phyloP scores from a whole-genome alignment of 768 basidiomycete species.

The Lepiota brunneoincarnata region DNA sequence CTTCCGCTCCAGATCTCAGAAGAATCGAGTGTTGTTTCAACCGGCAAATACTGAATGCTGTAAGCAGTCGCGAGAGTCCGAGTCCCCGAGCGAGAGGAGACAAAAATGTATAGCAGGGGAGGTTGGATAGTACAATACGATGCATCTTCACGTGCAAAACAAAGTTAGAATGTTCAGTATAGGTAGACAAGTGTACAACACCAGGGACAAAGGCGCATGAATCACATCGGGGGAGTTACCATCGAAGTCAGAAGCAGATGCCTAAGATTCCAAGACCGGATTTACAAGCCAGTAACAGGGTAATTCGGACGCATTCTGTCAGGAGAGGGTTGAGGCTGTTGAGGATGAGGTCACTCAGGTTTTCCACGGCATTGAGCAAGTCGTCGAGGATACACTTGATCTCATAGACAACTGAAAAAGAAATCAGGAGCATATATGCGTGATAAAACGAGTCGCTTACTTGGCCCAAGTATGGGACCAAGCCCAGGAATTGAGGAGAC shows the following conservation, averaged over 20 bases:
- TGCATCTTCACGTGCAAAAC: neutral
- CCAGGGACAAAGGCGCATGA: neutral
- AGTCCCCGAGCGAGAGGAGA: no score
- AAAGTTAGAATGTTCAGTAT: neutral
- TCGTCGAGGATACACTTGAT: conserved; percentile 60
- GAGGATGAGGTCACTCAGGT: conserved; percentile 45
- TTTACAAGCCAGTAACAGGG: conserved; percentile 24
- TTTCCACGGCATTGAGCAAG: conserved; percentile 45
- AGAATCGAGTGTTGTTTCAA: no score
- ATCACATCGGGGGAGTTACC: conserved; percentile 32
- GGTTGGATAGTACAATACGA: no score
- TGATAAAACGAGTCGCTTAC: conserved; percentile 34
- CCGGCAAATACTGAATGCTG: no score
- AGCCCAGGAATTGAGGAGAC: conserved; percentile 40
- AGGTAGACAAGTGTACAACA: conserved; percentile 2
- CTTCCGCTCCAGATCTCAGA: no score
- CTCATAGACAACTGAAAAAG: conserved; percentile 47
- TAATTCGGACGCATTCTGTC: conserved; percentile 22
- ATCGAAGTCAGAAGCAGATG: conserved; percentile 28
- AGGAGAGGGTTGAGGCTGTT: conserved; percentile 40
- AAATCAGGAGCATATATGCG: neutral
- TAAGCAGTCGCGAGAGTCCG: no score
- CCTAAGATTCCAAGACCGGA: conserved; percentile 25
- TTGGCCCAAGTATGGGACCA: conserved; percentile 50
- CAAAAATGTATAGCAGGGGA: no score